Evolutionary conservation across 805 yeast genomes (phyloP).

Genomic region (Wickerhamomyces sydowiorum): DNA sequence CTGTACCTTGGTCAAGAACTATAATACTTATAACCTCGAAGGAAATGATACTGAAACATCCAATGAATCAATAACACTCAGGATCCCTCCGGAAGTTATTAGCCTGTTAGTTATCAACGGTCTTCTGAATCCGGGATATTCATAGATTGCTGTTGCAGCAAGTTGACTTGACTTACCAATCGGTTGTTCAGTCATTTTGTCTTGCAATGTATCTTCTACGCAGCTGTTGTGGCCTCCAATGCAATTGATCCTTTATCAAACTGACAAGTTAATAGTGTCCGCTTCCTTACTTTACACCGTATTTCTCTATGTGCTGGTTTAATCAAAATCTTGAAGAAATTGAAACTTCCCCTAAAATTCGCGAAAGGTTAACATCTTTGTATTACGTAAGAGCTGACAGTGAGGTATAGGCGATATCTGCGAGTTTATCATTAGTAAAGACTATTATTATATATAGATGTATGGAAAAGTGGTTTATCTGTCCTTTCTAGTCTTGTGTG

Average conservation of each 20-base stretch:
- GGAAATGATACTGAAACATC: neutral
- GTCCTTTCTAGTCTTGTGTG: conserved; percentile 7
- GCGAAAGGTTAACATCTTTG: too few relatives aligned
- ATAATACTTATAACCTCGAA: neutral
- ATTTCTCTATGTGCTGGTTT: neutral
- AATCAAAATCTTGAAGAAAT: too few relatives aligned
- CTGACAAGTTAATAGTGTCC: too few relatives aligned
- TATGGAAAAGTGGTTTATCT: neutral
- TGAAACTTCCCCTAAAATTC: neutral
- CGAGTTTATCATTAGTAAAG: too few relatives aligned
- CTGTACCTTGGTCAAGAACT: conserved; percentile 98
- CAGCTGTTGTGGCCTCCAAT: too few relatives aligned
- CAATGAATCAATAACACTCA: neutral
- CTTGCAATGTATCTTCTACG: too few relatives aligned
- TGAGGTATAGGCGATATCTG: too few relatives aligned
- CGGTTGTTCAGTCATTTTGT: conserved; percentile 20
- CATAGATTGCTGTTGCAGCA: neutral
- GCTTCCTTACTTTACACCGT: too few relatives aligned
- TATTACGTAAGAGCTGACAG: neutral
- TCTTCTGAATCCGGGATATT: neutral
- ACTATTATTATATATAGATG: neutral
- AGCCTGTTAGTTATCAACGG: too few relatives aligned
- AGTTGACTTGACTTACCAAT: conserved; percentile 6
- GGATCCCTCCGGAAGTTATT: too few relatives aligned
- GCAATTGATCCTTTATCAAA: too few relatives aligned